Conservation (phyloP, 805 yeast genomes). For the Wickerhamomyces bovis region DNA sequence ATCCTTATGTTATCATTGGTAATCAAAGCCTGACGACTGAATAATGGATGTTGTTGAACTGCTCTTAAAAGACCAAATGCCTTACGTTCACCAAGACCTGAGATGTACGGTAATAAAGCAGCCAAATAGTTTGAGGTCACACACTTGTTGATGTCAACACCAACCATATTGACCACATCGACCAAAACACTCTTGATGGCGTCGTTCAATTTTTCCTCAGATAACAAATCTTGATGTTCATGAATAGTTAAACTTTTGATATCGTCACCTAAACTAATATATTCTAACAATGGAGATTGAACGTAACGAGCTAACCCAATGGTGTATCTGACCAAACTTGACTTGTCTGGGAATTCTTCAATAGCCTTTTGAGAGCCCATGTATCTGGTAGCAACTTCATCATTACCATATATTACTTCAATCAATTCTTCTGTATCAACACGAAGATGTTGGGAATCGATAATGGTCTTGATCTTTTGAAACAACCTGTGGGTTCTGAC, state of each 20-base stretch:
- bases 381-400: constrained; percentile 87
- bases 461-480: constrained; percentile 48
- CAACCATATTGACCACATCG: constrained; percentile 85
- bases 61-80: constrained; percentile 82
- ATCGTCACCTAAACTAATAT: constrained; percentile 73
- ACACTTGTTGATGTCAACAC: constrained; percentile 90
- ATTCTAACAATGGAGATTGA: constrained; percentile 91
- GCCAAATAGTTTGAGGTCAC: constrained; percentile 71
- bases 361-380: constrained; percentile 73
- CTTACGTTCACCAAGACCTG: constrained; percentile 95
- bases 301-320: constrained; percentile 86
- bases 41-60: constrained; percentile 52
- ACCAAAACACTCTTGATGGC: constrained; percentile 80
- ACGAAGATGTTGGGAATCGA: constrained; percentile 47
- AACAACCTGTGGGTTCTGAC: constrained; percentile 60
- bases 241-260: constrained; percentile 62
- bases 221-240: constrained; percentile 65
- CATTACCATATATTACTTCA: constrained; percentile 77
- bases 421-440: constrained; percentile 46
- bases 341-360: constrained; percentile 77
- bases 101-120: constrained; percentile 63
- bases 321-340: constrained; percentile 75
- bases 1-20: constrained; percentile 59
- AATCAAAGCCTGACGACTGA: constrained; percentile 83
- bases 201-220: constrained; percentile 54